Percentiles rank a stretch among this genome's conserved stretches.
Conservation (phyloP, 1,139 yeast genomes). For the Kazachstania sp. region DNA sequence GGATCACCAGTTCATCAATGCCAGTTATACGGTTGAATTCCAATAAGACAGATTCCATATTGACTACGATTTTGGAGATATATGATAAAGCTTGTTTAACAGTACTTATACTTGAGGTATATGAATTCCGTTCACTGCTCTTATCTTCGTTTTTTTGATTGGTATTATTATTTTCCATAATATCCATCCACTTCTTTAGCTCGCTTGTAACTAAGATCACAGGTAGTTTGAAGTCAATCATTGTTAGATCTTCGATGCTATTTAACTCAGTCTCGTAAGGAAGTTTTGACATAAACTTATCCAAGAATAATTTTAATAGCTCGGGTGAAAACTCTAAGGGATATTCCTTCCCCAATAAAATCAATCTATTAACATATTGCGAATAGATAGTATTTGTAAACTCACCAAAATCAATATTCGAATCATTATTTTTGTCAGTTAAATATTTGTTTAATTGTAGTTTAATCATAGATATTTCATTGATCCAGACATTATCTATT, state of each 20-base stretch:
- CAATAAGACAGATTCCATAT: conserved; percentile 10
- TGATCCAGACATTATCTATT: conserved; percentile 22
- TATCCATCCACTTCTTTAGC: conserved; percentile 24
- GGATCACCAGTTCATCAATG: not conserved
- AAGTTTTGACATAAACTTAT: conserved; percentile 13
- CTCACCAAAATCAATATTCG: conserved; percentile 9
- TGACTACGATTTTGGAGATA: conserved; percentile 12
- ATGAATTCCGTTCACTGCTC: not conserved
- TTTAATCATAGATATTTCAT: conserved; percentile 17
- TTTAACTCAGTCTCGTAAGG: conserved; percentile 11
- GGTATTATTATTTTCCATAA: conserved; percentile 12
- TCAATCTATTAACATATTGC: conserved; percentile 24
- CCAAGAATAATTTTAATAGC: conserved; percentile 15
- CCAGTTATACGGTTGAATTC: conserved; percentile 6
- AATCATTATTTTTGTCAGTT: conserved; percentile 11
- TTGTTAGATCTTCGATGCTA: conserved; percentile 9
- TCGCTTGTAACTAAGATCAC: conserved; percentile 25
- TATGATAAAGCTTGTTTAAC: conserved; percentile 8
- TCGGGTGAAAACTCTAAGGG: conserved; percentile 20
- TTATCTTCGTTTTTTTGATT: too few species aligned
- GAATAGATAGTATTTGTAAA: conserved; percentile 13
- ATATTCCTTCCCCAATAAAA: conserved; percentile 23
- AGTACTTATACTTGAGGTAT: not conserved
- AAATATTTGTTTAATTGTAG: conserved; percentile 22
- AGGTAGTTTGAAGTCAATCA: conserved; percentile 23